These are phyloP conservation scores for Paxillus rubicundulus DNA, from an alignment of 768 basidiomycete species.

Conservation along the genomic window DNA sequence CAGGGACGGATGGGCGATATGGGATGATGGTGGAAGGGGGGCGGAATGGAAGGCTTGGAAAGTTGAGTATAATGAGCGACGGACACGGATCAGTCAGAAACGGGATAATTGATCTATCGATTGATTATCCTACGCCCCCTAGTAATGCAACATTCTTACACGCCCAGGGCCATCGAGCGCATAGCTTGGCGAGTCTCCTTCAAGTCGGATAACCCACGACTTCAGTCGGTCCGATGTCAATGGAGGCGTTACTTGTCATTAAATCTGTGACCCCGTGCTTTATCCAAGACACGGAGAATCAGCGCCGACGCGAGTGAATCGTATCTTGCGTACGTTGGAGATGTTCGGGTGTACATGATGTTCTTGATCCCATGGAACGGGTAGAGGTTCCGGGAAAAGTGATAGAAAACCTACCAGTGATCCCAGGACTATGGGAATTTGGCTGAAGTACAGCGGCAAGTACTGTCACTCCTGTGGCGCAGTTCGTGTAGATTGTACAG, in stretches of 20 bases:
- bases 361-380: slow-evolving; percentile 31
- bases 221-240: too few relatives aligned
- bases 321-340: slow-evolving; percentile 49
- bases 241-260: too few relatives aligned
- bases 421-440: slow-evolving; percentile 51
- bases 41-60: slow-evolving; percentile 70
- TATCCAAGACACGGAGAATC: neutral
- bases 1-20: slow-evolving; percentile 80
- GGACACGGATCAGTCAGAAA: slow-evolving; percentile 14
- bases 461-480: too few relatives aligned
- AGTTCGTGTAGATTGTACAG: too few relatives aligned
- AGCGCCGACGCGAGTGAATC: slow-evolving; percentile 36
- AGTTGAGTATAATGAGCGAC: slow-evolving; percentile 48
- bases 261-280: neutral
- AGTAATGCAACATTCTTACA: neutral
- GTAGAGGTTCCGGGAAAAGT: slow-evolving; percentile 37
- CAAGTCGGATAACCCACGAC: too few relatives aligned
- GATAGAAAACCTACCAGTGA: slow-evolving; percentile 40
- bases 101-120: slow-evolving; percentile 11
- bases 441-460: slow-evolving; percentile 43
- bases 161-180: too few relatives aligned
- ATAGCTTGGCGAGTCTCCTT: too few relatives aligned
- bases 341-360: slow-evolving; percentile 2
- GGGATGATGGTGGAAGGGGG: slow-evolving; percentile 76
- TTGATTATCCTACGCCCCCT: neutral